phyloP scores from a whole-genome alignment of 1,284 basidiomycete species.

The Ceratorhiza oryzae-sativae region DNA sequence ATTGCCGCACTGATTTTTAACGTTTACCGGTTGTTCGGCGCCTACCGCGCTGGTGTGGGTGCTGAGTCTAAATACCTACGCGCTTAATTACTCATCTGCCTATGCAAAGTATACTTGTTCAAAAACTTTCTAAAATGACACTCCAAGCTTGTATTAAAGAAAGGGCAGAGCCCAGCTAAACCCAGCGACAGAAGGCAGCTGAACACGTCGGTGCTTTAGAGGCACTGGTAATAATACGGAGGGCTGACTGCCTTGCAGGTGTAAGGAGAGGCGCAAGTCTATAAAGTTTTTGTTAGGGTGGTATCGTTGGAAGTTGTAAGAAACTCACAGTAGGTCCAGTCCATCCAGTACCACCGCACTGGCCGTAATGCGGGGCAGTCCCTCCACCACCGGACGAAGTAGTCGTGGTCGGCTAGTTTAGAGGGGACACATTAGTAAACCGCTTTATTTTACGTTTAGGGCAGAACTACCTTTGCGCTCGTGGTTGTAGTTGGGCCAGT shows the following conservation, averaged over 20 bases:
- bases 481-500: background rate
- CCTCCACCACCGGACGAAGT: background rate
- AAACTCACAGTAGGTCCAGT: background rate
- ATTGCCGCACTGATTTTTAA: background rate
- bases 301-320: background rate
- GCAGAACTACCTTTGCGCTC: constrained; percentile 1
- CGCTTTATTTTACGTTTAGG: no score
- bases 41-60: background rate
- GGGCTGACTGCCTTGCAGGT: constrained; percentile 19
- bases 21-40: background rate
- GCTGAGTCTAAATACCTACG: background rate
- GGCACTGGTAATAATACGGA: constrained; percentile 31
- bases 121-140: constrained; percentile 6
- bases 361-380: constrained; percentile 3
- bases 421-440: background rate
- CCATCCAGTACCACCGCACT: constrained; percentile 5
- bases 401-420: background rate
- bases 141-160: background rate
- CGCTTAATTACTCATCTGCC: background rate
- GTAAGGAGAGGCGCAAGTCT: constrained; percentile 22
- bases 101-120: background rate
- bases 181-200: background rate
- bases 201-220: background rate
- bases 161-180: background rate
- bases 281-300: background rate